A percentile compares a stretch with the other conserved stretches of the same genome.
phyloP scores from a whole-genome alignment of 768 basidiomycete species.

The Mycena galericulata region DNA sequence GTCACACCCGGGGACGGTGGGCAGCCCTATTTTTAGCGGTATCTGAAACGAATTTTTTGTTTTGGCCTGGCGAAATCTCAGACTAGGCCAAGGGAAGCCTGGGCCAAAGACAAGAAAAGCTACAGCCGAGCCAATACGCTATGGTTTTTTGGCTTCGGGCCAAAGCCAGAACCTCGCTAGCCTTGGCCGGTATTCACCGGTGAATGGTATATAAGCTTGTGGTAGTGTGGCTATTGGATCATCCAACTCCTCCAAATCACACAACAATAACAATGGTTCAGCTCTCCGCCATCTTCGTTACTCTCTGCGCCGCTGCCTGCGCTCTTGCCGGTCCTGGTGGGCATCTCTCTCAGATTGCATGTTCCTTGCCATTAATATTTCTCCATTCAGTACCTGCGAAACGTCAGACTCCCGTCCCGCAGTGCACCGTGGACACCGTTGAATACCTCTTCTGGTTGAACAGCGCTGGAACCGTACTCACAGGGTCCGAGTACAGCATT shows the following conservation, averaged over 20 bases:
- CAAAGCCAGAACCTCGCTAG: too few species aligned
- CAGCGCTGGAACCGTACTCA: background rate
- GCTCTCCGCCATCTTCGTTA: constrained; percentile 10
- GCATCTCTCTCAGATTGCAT: constrained; percentile 10
- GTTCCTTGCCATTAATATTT: constrained; percentile 10
- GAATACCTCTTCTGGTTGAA: constrained; percentile 15
- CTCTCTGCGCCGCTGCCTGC: constrained; percentile 18
- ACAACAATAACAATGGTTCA: constrained; percentile 18
- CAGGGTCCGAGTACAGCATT: constrained; percentile 2
- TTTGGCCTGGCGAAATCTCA: too few species aligned
- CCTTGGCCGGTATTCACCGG: background rate
- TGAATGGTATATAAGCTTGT: constrained; percentile 3
- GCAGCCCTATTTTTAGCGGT: too few species aligned
- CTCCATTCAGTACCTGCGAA: constrained; percentile 12
- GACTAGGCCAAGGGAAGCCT: too few species aligned
- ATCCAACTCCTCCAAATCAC: constrained; percentile 8
- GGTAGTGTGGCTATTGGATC: constrained; percentile 11
- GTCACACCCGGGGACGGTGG: too few species aligned
- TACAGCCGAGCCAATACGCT: too few species aligned
- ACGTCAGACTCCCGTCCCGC: constrained; percentile 7
- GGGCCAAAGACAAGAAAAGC: too few species aligned
- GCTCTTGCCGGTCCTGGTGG: constrained; percentile 11
- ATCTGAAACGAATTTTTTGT: too few species aligned
- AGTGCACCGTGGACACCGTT: constrained; percentile 16
- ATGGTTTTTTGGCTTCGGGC: too few species aligned